Percentiles rank a stretch among this genome's conserved stretches.
phyloP scores from a whole-genome alignment of 2,329 filamentous ascomycete species.

The Cladophialophora yegresii region DNA sequence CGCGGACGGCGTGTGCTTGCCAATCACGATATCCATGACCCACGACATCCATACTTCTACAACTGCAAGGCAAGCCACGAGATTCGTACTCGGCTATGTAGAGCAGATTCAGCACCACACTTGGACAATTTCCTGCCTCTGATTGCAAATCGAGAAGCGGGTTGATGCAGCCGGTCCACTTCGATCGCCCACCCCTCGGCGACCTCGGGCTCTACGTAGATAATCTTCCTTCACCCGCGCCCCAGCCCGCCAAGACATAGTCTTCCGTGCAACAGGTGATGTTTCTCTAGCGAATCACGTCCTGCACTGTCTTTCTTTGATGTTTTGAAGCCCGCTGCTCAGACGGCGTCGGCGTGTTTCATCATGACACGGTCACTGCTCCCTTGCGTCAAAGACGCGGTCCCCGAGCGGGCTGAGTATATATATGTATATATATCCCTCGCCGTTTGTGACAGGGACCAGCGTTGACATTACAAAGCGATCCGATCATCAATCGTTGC shows the following conservation, averaged over 20 bases:
- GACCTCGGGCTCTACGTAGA: conserved; percentile 23
- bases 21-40: conserved; percentile 13
- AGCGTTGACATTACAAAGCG: background rate
- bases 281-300: background rate
- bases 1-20: background rate
- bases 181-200: conserved; percentile 15
- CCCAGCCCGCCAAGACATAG: background rate
- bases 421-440: background rate
- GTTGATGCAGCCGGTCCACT: background rate
- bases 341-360: background rate
- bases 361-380: background rate
- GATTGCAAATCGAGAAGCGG: background rate
- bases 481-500: background rate
- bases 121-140: background rate
- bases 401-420: background rate
- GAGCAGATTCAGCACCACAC: conserved; percentile 3
- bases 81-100: conserved; percentile 14
- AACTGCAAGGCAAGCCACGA: conserved; percentile 1
- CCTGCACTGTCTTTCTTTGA: background rate
- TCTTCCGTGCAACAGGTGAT: background rate
- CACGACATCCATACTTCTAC: background rate
- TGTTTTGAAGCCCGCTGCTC: background rate
- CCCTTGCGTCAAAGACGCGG: background rate
- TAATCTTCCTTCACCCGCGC: background rate
- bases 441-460: background rate